These are phyloP conservation scores for Sporopachydermia cereana DNA, from an alignment of 1,139 yeast species.

Conservation along the genomic window DNA sequence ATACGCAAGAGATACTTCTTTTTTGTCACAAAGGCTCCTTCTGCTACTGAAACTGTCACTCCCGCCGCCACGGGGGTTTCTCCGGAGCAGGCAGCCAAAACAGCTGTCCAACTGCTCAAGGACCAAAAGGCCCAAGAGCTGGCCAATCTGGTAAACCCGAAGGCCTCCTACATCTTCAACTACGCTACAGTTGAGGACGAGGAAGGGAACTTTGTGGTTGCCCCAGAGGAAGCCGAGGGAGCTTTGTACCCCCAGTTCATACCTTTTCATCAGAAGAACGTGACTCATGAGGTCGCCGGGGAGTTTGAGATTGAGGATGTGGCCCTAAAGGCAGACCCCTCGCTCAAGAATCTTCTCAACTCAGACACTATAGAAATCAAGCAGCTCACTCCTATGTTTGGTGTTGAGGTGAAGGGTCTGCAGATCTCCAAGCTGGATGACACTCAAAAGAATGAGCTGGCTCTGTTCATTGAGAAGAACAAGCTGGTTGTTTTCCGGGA, in stretches of 20 bases:
- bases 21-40: not conserved
- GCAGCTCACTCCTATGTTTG: conserved; percentile 46
- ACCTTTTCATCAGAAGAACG: not conserved
- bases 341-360: conserved; percentile 18
- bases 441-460: conserved; percentile 50
- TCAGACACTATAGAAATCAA: conserved; percentile 14
- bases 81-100: too few species aligned
- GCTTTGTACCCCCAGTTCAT: conserved; percentile 1
- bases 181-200: conserved; percentile 1
- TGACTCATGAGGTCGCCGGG: conserved; percentile 22
- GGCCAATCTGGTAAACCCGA: not conserved
- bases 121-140: conserved; percentile 1
- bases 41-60: conserved; percentile 1
- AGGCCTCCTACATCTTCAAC: not conserved
- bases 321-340: conserved; percentile 24
- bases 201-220: conserved; percentile 1
- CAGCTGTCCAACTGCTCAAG: not conserved
- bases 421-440: conserved; percentile 42
- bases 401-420: conserved; percentile 45
- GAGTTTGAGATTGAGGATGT: conserved; percentile 25
- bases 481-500: conserved; percentile 58
- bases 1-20: not conserved
- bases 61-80: not conserved
- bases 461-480: conserved; percentile 49
- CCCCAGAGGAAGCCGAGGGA: not conserved